Percentiles rank a stretch among this genome's conserved stretches.
Evolutionary conservation across 2,329 filamentous ascomycete species (phyloP).

Genomic region (Alternaria hordeiaustralica): DNA sequence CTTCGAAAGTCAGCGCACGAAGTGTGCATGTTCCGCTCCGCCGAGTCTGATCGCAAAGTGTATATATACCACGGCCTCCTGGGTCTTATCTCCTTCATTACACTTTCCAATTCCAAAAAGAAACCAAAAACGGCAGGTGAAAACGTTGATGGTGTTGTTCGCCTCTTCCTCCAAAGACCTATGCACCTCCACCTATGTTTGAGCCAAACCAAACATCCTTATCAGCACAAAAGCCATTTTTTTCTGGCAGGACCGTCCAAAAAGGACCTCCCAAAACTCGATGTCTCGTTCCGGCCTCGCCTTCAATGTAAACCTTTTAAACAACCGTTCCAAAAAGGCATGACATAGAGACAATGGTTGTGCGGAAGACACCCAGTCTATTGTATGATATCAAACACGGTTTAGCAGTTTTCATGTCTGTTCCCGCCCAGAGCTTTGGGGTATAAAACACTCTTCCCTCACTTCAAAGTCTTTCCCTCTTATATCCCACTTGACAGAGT

Average conservation of each 20-base stretch:
- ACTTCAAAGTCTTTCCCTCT: not conserved
- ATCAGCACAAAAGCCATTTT: not conserved
- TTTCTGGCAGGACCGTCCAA: too few relatives aligned
- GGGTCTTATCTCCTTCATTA: not conserved
- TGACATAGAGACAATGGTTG: too few relatives aligned
- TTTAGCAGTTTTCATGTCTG: not conserved
- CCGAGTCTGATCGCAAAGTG: not conserved
- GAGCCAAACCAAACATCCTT: not conserved
- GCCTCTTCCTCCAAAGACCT: not conserved
- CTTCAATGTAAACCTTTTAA: too few relatives aligned
- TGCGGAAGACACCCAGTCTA: fast-evolving
- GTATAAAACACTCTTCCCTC: not conserved
- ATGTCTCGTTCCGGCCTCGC: not conserved
- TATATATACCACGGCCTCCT: not conserved
- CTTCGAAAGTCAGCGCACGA: fast-evolving
- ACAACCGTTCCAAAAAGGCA: too few relatives aligned
- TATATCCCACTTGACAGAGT: not conserved
- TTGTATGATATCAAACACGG: not conserved
- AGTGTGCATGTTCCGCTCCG: not conserved
- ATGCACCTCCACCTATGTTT: too few relatives aligned
- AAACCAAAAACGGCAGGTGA: not conserved
- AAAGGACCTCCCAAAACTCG: too few relatives aligned
- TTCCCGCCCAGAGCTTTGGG: not conserved
- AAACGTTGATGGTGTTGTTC: not conserved
- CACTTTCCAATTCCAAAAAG: not conserved